Base-by-base conservation (phyloP, 177 flowering plant genomes). In the Telopea speciosissima region DNA sequence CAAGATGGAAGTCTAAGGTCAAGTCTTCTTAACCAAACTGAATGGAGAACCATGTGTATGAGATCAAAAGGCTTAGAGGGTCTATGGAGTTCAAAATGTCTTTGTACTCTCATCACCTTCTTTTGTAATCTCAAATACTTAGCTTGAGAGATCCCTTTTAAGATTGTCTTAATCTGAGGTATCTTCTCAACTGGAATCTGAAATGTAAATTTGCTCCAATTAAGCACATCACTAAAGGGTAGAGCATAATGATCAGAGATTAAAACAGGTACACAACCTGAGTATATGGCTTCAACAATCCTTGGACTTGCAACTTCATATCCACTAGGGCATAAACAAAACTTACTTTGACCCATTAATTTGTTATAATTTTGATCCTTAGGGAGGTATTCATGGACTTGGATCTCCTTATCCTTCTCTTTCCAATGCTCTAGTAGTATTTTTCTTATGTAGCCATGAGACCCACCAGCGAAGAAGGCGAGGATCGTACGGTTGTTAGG, bases 261-360 rank as follows among this genome's bases (percentile, higher is more conserved):
- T 16, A 85, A 70, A 13, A 87, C 90, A 0, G 90, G 92, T 2
- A 88, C 82, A 67, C 92, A 88, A 7, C 86, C 92, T 0, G 77
- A 74, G n/a, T 78, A 52, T 0, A 88, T 80, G 1, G 92, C 80
- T 25, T 79, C 85, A 0, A 78, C 82, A 11, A 82, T 66, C 67
- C 89, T 83, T 1, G 92, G 86, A 26, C 86, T 85, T 0, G 87
- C 89, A 0, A 86, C 90, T 73, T 88, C 89, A 65, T 62, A 81
- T 19, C 92, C 90, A 66, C 92, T 88, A 1, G 90, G 92, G 79
- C 90, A 86, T 75, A 88, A 62, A 61, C 90, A 88, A 63, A 74
- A 88, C 82, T 78, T 86, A 76, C 79, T 77, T 21, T 69, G 64
- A 0, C 80, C 81, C 86, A 88, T 83, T 26, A 79, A 17, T 58